Conservation (phyloP, 352 stramenopile genomes). For the Phytopythium mirpurense region DNA sequence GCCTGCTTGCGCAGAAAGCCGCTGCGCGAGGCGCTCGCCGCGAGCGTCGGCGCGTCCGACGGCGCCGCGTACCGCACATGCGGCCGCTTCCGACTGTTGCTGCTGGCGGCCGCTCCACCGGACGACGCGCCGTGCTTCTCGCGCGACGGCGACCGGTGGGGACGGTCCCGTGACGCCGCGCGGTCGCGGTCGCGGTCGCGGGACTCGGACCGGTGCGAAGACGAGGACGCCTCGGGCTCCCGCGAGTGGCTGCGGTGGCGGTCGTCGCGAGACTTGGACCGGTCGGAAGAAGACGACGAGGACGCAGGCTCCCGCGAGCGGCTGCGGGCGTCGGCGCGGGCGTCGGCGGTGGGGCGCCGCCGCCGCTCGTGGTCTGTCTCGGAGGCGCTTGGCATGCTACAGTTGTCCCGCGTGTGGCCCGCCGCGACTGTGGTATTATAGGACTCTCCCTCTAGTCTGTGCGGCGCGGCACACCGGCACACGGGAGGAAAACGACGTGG, state of each 20-base stretch:
- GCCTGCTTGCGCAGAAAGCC: constrained; percentile 73
- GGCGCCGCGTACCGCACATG: constrained; percentile 56
- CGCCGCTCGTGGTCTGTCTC: background rate
- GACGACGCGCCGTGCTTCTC: constrained; percentile 4
- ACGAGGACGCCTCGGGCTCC: background rate
- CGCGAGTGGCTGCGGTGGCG: background rate
- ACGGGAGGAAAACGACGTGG: no score
- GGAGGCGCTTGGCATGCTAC: background rate
- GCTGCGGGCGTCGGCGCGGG: background rate
- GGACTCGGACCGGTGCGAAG: background rate
- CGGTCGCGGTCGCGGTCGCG: background rate
- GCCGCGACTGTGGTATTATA: no score
- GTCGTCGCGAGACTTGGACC: background rate
- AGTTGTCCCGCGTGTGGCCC: no score
- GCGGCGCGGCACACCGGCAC: no score
- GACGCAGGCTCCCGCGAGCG: background rate
- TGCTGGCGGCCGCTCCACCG: no score
- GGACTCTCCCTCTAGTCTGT: no score
- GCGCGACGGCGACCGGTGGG: constrained; percentile 1
- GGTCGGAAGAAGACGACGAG: background rate
- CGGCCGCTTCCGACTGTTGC: constrained; percentile 28
- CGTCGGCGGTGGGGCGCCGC: constrained; percentile 4
- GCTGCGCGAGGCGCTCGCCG: constrained; percentile 42
- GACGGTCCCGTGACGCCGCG: background rate
- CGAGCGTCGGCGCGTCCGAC: constrained; percentile 33